Base-by-base conservation (phyloP, 129 eudicot genomes). In the Saussurea involucrata region DNA sequence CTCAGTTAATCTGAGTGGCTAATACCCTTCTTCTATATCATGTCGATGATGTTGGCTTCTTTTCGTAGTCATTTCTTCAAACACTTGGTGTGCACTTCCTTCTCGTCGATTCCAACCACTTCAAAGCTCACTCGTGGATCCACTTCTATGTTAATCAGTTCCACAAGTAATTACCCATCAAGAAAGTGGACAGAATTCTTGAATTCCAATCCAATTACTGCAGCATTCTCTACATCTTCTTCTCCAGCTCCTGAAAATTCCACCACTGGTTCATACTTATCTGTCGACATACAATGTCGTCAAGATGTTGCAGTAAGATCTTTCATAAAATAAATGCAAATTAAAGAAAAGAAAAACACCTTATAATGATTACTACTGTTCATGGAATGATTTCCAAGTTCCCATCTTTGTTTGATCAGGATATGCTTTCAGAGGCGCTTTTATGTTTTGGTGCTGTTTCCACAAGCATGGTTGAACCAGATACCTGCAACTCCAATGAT, bases 371-470 rank as follows among this genome's bases (percentile, higher is more conserved):
- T 55, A 34, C 28, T 76, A 63, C 11, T 4, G 36, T 63, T 66
- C 44, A 40, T 31, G n/a, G 20, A 44, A 33, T 36, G 18, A 58
- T 60, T 68, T 11, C 13, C 13, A 71, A 70, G 49, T 63, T 27
- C 1, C 0, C 46, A 63, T 63, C 22, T 71, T 27, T 69, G 28
- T 69, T 75, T 74, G n/a, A n/a, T 66, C 31, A 87, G 98, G 97
- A 86, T 81, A 68, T 72, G 87, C 80, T 87, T 36, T 85, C 91
- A 42, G 98, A 91, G 84, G 90, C 93, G 7, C 90, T 89, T 63
- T 64, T 87, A 77, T 86, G 95, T 79, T 87, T 87, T 76, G 96
- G 95, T 66, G 98, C 98, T 25, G 86, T 75, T 83, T 93, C 98
- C n/a, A 88, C 92, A 76, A 89, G 93, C 77, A 79, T 87, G 72